These are phyloP conservation scores for Flaveria linearis DNA, from an alignment of 129 eudicot genomes.

Conservation along the genomic window DNA sequence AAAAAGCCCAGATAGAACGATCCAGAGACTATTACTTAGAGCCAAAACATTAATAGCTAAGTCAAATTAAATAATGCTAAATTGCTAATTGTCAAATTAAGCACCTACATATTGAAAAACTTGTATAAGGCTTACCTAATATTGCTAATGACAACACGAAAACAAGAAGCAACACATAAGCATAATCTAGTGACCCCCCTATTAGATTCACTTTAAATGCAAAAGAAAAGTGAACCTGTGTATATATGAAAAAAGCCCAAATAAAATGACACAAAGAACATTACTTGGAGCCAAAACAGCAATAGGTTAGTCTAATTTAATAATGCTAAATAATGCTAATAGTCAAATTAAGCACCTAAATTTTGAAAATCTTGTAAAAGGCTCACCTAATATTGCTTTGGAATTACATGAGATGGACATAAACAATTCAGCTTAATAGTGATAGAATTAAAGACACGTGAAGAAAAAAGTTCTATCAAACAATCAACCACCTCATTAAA, in stretches of 20 bases:
- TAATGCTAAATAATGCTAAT: neutral
- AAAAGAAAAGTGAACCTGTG: neutral
- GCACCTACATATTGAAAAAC: neutral
- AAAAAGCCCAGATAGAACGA: neutral
- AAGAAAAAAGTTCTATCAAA: neutral
- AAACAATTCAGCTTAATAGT: neutral
- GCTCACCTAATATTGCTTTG: slow-evolving; percentile 19
- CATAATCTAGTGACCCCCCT: too few species aligned
- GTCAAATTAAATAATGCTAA: too few species aligned
- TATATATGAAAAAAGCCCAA: neutral
- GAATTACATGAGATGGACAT: neutral
- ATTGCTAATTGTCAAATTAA: slow-evolving; percentile 1
- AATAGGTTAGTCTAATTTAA: neutral
- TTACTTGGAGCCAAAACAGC: neutral
- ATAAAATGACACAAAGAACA: neutral
- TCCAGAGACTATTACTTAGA: neutral
- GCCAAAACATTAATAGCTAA: neutral
- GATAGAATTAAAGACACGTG: neutral
- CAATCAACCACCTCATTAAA: neutral
- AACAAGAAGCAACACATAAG: neutral
- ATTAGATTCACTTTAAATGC: neutral
- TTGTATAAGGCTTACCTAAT: neutral
- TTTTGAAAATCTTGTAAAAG: neutral
- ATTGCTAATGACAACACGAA: neutral
- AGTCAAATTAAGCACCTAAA: slow-evolving; percentile 15